A percentile compares a stretch with the other conserved stretches of the same genome.
phyloP scores from a whole-genome alignment of 2,329 filamentous ascomycete genomes.

The Leptographium procerum region DNA sequence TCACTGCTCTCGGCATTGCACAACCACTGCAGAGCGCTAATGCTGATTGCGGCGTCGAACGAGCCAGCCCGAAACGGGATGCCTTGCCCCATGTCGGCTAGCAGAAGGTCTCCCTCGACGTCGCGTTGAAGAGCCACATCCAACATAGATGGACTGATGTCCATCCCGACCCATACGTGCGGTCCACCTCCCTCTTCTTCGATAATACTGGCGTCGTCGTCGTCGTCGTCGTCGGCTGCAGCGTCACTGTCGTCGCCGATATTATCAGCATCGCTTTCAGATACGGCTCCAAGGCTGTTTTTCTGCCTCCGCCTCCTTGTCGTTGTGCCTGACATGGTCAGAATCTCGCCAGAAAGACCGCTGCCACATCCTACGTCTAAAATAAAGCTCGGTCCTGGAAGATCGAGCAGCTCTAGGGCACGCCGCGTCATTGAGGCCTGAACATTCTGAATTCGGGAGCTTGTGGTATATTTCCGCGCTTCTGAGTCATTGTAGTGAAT shows the following conservation, averaged over 20 bases:
- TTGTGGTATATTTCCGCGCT: conserved; percentile 95
- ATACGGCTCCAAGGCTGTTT: background rate
- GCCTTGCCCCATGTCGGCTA: conserved; percentile 91
- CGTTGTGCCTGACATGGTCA: conserved; percentile 37
- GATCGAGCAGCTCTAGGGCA: conserved; percentile 80
- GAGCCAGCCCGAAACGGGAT: conserved; percentile 84
- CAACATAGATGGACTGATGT: conserved; percentile 93
- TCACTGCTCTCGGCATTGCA: conserved; percentile 90
- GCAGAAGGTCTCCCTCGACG: conserved; percentile 83
- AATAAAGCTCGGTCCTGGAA: conserved; percentile 70
- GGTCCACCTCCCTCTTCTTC: conserved; percentile 63
- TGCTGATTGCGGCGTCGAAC: conserved; percentile 92
- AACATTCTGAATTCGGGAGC: conserved; percentile 88
- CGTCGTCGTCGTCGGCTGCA: background rate
- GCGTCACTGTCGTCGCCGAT: background rate
- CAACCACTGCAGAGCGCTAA: conserved; percentile 95
- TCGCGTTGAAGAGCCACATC: conserved; percentile 85
- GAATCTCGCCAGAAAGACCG: conserved; percentile 86
- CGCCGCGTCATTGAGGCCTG: conserved; percentile 91
- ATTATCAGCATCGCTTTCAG: background rate
- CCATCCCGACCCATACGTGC: conserved; percentile 96
- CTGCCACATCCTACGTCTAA: conserved; percentile 96
- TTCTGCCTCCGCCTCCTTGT: conserved; percentile 1
- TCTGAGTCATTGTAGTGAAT: conserved; percentile 95
- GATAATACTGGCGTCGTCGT: conserved; percentile 27